phyloP scores from a whole-genome alignment of 202 grass and related monocot species.

The Musa balbisiana region DNA sequence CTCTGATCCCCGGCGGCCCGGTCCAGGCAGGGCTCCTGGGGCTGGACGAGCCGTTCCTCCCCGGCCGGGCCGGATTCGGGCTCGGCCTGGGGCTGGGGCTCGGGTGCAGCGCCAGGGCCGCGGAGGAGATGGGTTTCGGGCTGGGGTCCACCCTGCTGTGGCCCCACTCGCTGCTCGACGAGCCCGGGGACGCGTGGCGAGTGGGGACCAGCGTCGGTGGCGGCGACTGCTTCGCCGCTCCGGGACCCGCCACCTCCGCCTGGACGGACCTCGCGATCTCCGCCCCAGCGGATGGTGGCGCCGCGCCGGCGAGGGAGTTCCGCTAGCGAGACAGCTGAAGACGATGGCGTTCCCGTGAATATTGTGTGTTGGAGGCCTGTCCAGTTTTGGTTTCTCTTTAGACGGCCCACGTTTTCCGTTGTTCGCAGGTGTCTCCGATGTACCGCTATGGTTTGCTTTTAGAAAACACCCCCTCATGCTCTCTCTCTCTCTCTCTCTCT shows the following conservation, averaged over 20 bases:
- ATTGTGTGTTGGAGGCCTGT: too few species aligned
- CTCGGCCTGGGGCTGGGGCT: constrained; percentile 51
- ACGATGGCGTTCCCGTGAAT: too few species aligned
- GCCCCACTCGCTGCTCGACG: constrained; percentile 36
- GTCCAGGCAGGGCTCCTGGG: constrained; percentile 20
- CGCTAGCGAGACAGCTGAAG: background rate
- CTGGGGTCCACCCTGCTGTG: constrained; percentile 36
- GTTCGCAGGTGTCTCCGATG: too few species aligned
- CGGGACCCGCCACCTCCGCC: background rate
- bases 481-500: too few species aligned
- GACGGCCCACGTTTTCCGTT: too few species aligned
- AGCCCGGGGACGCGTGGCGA: constrained; percentile 48
- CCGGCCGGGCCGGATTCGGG: constrained; percentile 53
- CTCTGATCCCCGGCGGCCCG: background rate
- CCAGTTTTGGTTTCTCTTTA: too few species aligned
- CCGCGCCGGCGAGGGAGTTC: background rate
- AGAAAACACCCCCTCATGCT: too few species aligned
- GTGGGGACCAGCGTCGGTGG: constrained; percentile 18
- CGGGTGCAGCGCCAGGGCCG: constrained; percentile 10
- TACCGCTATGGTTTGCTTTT: too few species aligned
- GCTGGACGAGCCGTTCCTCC: constrained; percentile 49
- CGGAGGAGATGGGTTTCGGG: constrained; percentile 31
- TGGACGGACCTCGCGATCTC: background rate
- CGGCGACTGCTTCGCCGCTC: constrained; percentile 14
- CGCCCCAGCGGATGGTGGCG: background rate